Base-by-base conservation (phyloP, 495 filamentous ascomycete genomes). In the Talaromyces wortmannii region DNA sequence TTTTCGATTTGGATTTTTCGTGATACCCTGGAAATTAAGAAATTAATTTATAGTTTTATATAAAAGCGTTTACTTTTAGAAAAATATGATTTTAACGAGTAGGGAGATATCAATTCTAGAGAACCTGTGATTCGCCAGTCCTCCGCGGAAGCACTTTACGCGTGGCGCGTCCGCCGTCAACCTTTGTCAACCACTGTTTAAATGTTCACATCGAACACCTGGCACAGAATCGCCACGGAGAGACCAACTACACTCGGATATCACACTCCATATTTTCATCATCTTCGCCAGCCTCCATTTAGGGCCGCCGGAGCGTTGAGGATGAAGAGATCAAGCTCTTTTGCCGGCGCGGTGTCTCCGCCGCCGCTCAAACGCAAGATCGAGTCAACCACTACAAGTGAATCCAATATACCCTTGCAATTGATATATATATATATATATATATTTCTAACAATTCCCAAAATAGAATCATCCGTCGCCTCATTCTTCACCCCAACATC, bases 401-500 rank as follows among this genome's bases (percentile, higher is more conserved):
- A 64, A 83, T 63, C 11, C 53, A 5, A n/a, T n/a, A n/a, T n/a
- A n/a, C n/a, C n/a, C n/a, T n/a, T n/a, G n/a, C n/a, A n/a, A n/a
- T n/a, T n/a, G n/a, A 36, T 12, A 12, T 36, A 6, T 12, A 6
- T 36, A 36, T 12, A 12, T 36, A 36, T 36, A 6, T 36, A 36
- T 36, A 36, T 23, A 57, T 13, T 57, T 51, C 44, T 55, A 48
- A 44, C 5, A n/a, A 6, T 11, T 23, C 7, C 51, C 40, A 58
- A 52, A 55, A n/a, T 48, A 77, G 73, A 90, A 76, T 90, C 76
- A 67, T 76, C 85, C 0, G 84, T 95, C 8, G 78, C 86, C 11
- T 89, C 78, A 36, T 99, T 99, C 71, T 97, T 99, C 73, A 96
- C 85, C 0, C 91, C 94, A 1, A 64, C 78, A 0, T 96, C 91